phyloP scores from a whole-genome alignment of 2,329 filamentous ascomycete genomes.

The Teratosphaeria nubilosa region DNA sequence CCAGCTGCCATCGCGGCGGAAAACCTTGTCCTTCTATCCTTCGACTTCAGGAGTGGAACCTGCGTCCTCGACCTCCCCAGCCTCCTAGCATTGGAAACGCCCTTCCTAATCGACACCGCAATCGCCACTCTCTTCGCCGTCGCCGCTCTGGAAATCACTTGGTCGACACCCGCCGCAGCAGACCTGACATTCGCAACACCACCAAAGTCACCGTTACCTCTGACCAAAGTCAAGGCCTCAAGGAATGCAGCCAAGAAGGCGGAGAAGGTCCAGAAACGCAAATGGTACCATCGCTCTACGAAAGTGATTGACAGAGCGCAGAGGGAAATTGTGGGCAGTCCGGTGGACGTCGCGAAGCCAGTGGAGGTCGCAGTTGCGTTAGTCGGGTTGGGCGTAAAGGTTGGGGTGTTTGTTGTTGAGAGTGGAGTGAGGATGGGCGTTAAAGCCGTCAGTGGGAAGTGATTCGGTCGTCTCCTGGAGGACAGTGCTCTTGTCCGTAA shows the following conservation, averaged over 20 bases:
- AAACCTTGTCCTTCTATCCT: conserved; percentile 31
- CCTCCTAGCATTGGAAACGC: conserved; percentile 32
- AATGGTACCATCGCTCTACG: conserved; percentile 11
- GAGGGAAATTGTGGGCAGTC: conserved; percentile 21
- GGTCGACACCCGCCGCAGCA: conserved; percentile 16
- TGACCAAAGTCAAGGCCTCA: conserved; percentile 2
- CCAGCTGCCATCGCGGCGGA: conserved; percentile 30
- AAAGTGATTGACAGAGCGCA: conserved; percentile 9
- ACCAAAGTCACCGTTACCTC: conserved; percentile 12
- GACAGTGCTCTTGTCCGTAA: too few relatives aligned
- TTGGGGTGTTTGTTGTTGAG: conserved; percentile 32
- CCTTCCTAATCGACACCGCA: conserved; percentile 37
- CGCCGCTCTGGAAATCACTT: conserved; percentile 32
- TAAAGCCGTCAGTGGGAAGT: conserved; percentile 27
- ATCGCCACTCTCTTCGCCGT: conserved; percentile 34
- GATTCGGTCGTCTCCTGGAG: conserved; percentile 9
- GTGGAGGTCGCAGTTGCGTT: conserved; percentile 30
- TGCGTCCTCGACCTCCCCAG: conserved; percentile 36
- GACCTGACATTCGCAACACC: conserved; percentile 25
- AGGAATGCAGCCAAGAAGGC: conserved; percentile 1
- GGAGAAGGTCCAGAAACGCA: conserved; percentile 9
- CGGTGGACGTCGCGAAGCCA: conserved; percentile 29
- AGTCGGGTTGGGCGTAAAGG: conserved; percentile 33
- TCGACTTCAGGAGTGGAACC: conserved; percentile 34
- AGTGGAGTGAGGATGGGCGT: conserved; percentile 32